Base-by-base conservation (phyloP, 345 rosid genomes). In the Syzygium oleosum region DNA sequence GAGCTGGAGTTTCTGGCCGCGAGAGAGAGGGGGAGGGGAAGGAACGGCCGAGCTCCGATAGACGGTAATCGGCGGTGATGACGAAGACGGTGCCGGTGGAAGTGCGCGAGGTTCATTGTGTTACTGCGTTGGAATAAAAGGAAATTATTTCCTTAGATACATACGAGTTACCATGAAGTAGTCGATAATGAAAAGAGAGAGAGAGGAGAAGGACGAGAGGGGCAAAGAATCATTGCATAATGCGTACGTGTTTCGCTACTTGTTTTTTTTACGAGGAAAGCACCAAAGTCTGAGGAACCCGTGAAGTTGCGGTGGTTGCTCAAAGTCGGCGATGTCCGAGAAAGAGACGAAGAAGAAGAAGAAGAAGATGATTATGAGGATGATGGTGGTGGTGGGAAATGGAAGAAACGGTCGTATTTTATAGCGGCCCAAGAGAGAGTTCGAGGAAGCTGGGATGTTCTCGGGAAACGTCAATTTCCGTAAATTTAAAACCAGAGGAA, bases 281-380 rank as follows among this genome's bases (percentile, higher is more conserved):
- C n/a, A n/a, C n/a, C n/a, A n/a, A n/a, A n/a, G n/a, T 84, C 80
- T 23, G 89, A 84, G 68, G 23, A 83, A 91, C 91, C 88, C 19
- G 19, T 11, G 80, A 34, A 73, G 49, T 22, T 73, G 46, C 7
- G 22, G 19, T 16, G 80, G 49, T 9, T 68, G 78, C 2, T 34
- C 80, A 41, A 14, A 49, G 80, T 73, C 9, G 12, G 49, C 80
- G 78, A 65, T 65, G 43, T 65, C 22, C 23, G 80, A 73, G 46
- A 16, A 43, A 43, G 12, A 34, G 80, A 2, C 80, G 49, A 19
- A 73, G 80, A 34, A 29, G 78, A 65, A 7, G 77, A 29, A 1
- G 77, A 7, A 3, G 73, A n/a, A 3, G 25, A 65, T 29, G 78
- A 15, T 15, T 15, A 16, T 65, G 46, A 73, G 25, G 49, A 12